Percentiles rank a stretch among this genome's conserved stretches.
These are phyloP conservation scores for Ascochyta viciae-villosae DNA, from an alignment of 2,329 filamentous ascomycete genomes.

Conservation along the genomic window DNA sequence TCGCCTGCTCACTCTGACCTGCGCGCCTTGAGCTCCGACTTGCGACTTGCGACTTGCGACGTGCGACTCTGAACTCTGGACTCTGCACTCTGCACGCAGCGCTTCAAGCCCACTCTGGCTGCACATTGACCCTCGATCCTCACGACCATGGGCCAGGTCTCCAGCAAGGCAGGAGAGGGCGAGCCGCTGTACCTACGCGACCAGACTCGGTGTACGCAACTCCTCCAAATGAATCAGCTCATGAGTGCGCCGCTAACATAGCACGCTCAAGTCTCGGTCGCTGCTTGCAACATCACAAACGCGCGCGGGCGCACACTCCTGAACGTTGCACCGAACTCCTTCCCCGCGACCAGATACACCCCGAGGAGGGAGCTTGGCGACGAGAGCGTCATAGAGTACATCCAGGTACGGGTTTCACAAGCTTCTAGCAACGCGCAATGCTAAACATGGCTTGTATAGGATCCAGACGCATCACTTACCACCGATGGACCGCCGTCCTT, in stretches of 20 bases:
- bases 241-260: slow-evolving; percentile 33
- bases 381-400: slow-evolving; percentile 80
- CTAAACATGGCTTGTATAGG: slow-evolving; percentile 60
- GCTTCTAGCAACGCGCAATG: slow-evolving; percentile 3
- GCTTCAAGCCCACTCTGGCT: slow-evolving; percentile 23
- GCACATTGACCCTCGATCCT: slow-evolving; percentile 16
- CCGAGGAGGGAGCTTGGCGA: slow-evolving; percentile 78
- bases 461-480: slow-evolving; percentile 67
- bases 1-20: slow-evolving; percentile 31
- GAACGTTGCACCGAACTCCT: slow-evolving; percentile 83
- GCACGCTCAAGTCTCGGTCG: slow-evolving; percentile 75
- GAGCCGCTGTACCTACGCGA: slow-evolving; percentile 84
- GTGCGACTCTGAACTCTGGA: too few relatives aligned
- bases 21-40: slow-evolving; percentile 36
- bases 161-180: slow-evolving; percentile 82
- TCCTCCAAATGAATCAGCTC: neutral
- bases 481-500: slow-evolving; percentile 67
- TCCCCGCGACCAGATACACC: slow-evolving; percentile 79
- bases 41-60: slow-evolving; percentile 6
- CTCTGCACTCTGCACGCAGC: slow-evolving; percentile 12
- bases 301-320: slow-evolving; percentile 78
- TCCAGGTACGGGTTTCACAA: slow-evolving; percentile 70
- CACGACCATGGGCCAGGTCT: slow-evolving; percentile 82
- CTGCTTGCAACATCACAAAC: slow-evolving; percentile 82
- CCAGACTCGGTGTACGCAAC: slow-evolving; percentile 80